Conservation (phyloP, 768 basidiomycete genomes). For the Punctularia strigosozonata region DNA sequence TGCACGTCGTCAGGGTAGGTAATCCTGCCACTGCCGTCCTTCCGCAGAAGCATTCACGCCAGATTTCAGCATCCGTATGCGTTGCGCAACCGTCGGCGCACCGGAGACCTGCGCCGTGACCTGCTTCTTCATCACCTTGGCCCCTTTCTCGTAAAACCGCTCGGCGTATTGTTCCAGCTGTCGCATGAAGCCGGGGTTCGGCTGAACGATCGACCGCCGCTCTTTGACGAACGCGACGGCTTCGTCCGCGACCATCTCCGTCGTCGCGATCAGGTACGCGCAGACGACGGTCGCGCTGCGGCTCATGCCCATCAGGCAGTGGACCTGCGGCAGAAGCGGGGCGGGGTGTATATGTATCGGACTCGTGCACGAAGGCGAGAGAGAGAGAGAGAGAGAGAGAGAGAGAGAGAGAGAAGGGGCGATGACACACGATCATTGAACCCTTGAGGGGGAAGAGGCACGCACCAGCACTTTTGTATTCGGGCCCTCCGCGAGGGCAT, state of each 20-base stretch:
- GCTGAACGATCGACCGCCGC: conserved; percentile 47
- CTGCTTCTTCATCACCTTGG: too few species aligned
- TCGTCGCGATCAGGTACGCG: conserved; percentile 44
- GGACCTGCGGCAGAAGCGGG: conserved; percentile 38
- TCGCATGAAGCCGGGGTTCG: conserved; percentile 54
- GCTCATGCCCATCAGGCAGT: conserved; percentile 67
- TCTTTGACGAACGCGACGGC: conserved; percentile 43
- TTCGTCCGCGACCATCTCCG: conserved; percentile 37
- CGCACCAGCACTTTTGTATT: conserved; percentile 39
- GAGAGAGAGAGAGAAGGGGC: not conserved
- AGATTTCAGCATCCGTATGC: too few species aligned
- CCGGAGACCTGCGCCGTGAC: too few species aligned
- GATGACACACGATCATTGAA: not conserved
- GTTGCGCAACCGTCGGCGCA: too few species aligned
- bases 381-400: not conserved
- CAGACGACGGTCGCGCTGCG: conserved; percentile 67
- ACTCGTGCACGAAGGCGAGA: conserved; percentile 2
- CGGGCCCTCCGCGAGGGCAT: conserved; percentile 31
- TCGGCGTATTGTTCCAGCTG: conserved; percentile 36
- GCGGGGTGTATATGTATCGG: not conserved
- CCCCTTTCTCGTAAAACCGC: conserved; percentile 5
- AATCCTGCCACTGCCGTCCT: too few species aligned
- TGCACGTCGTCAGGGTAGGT: too few species aligned
- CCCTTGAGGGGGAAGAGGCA: conserved; percentile 5
- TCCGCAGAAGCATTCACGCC: too few species aligned